Base-by-base conservation (phyloP, 176 grass and related monocot genomes). In the Ensete ventricosum region DNA sequence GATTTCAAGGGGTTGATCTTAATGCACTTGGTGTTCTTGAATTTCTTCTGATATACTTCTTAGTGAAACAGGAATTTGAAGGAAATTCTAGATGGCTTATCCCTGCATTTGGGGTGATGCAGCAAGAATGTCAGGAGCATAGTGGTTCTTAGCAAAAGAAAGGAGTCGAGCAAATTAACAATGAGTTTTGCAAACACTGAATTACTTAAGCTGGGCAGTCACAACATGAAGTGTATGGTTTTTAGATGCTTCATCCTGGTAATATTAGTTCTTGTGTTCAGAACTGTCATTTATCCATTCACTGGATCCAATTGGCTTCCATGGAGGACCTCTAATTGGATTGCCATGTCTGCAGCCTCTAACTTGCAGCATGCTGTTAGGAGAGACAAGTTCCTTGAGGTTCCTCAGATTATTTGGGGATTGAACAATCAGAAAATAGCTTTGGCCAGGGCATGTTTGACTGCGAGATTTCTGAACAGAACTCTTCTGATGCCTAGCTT, bases 401-500 rank as follows among this genome's bases (percentile, higher is more conserved):
- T 91, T 26, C 96, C 96, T 51, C 96, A 99, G 82, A 95, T 99
- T 82, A 81, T 99, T 85, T 99, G 96, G 96, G 96, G 96, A 63
- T 84, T 99, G 78, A 99, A 99, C 83, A 99, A 95, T 73, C 96
- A 99, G 62, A 99, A 99, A 84, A 99, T 95, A 64, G 96, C 96
- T 22, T 78, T 99, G 20, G 96, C 96, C 50, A 91, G 96, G 62
- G 82, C 90, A 55, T 91, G 88, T 74, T 84, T 99, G 82, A 99
- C 91, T 6, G 91, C 96, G 0, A 90, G 83, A 65, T 91, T 89
- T 65, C 74, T 99, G 19, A 99, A 99, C 62, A 83, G 91, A 43
- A 91, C 96, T 52, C 91, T 99, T 67, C 86, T 99, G 55, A 99
- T 99, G 88, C 96, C 96, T 58, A 99, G 88, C 73, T 70, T 99